These are phyloP conservation scores for Leishmania arabica DNA, from an alignment of 208 protist species.

Conservation along the genomic window DNA sequence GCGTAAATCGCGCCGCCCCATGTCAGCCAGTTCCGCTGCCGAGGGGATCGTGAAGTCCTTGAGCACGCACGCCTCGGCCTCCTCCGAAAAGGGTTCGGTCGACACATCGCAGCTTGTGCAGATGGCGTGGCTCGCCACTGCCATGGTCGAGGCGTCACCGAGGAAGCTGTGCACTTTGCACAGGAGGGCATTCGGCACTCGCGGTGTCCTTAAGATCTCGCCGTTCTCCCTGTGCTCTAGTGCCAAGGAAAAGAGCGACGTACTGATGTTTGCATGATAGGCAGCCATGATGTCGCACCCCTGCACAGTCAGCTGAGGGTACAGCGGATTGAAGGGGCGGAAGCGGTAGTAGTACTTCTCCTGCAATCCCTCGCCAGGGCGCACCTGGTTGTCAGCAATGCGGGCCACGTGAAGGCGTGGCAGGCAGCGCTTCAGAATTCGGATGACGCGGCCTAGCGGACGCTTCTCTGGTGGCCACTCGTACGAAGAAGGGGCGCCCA, in stretches of 20 bases:
- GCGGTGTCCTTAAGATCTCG: slow-evolving; percentile 11
- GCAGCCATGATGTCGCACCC: slow-evolving; percentile 55
- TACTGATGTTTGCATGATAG: slow-evolving; percentile 38
- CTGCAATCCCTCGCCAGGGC: slow-evolving; percentile 34
- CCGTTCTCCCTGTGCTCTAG: slow-evolving; percentile 27
- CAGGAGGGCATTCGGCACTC: slow-evolving; percentile 28
- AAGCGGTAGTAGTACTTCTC: slow-evolving; percentile 70
- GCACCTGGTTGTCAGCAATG: slow-evolving; percentile 39
- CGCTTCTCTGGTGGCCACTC: slow-evolving; percentile 32
- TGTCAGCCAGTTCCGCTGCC: slow-evolving; percentile 38
- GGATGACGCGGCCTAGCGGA: slow-evolving; percentile 47
- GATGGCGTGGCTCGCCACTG: slow-evolving; percentile 56
- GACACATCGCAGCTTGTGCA: slow-evolving; percentile 39
- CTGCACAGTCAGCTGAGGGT: slow-evolving; percentile 65
- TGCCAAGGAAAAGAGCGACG: slow-evolving; percentile 50
- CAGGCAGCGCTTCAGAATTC: slow-evolving; percentile 48
- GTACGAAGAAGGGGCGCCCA: slow-evolving; percentile 35
- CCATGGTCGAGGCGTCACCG: slow-evolving; percentile 45
- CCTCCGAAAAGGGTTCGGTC: slow-evolving; percentile 60
- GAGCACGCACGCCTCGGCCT: slow-evolving; percentile 69
- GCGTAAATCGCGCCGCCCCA: slow-evolving; percentile 71
- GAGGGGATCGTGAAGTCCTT: slow-evolving; percentile 48
- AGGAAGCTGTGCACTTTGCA: slow-evolving; percentile 34
- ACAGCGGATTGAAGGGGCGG: slow-evolving; percentile 51
- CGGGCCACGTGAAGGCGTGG: slow-evolving; percentile 41